Conservation (phyloP, 2,329 filamentous ascomycete genomes). For the Trematosphaeria pertusa region DNA sequence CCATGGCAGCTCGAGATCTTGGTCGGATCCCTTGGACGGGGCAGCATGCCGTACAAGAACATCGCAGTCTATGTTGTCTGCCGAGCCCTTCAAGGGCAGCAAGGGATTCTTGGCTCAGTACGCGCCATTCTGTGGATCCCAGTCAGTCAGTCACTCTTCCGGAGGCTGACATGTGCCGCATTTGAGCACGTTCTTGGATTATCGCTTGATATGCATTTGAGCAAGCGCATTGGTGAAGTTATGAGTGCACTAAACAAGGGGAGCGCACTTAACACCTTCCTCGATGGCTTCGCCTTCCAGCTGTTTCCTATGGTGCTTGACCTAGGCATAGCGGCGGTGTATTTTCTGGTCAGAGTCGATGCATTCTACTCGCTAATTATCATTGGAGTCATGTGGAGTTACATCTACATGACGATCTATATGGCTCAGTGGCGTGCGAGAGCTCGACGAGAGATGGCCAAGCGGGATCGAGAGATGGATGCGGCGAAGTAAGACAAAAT, state of each 20-base stretch:
- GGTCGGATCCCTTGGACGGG: slow-evolving; percentile 51
- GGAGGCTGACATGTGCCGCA: slow-evolving; percentile 53
- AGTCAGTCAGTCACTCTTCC: slow-evolving; percentile 54
- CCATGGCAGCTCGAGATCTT: slow-evolving; percentile 53
- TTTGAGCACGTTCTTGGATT: slow-evolving; percentile 58
- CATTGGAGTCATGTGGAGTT: slow-evolving; percentile 61
- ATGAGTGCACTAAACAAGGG: slow-evolving; percentile 59
- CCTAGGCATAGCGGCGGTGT: slow-evolving; percentile 65
- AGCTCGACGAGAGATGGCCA: slow-evolving; percentile 55
- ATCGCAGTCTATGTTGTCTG: slow-evolving; percentile 55
- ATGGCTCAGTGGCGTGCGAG: slow-evolving; percentile 57
- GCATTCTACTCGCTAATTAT: slow-evolving; percentile 66
- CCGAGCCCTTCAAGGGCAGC: slow-evolving; percentile 55
- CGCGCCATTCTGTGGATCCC: slow-evolving; percentile 59
- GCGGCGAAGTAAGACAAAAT: slow-evolving; percentile 49
- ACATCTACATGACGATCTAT: slow-evolving; percentile 60
- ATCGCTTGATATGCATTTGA: slow-evolving; percentile 60
- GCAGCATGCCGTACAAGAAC: slow-evolving; percentile 52
- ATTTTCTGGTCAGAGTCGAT: slow-evolving; percentile 67
- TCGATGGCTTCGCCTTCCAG: slow-evolving; percentile 66
- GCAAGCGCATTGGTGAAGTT: slow-evolving; percentile 61
- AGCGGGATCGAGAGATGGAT: slow-evolving; percentile 57
- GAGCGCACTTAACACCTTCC: slow-evolving; percentile 57
- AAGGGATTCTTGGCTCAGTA: slow-evolving; percentile 53
- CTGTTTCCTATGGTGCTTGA: slow-evolving; percentile 68